A percentile compares a stretch with the other conserved stretches of the same genome.
Evolutionary conservation across 177 flowering plant species (phyloP).

Genomic region (Telopea speciosissima): DNA sequence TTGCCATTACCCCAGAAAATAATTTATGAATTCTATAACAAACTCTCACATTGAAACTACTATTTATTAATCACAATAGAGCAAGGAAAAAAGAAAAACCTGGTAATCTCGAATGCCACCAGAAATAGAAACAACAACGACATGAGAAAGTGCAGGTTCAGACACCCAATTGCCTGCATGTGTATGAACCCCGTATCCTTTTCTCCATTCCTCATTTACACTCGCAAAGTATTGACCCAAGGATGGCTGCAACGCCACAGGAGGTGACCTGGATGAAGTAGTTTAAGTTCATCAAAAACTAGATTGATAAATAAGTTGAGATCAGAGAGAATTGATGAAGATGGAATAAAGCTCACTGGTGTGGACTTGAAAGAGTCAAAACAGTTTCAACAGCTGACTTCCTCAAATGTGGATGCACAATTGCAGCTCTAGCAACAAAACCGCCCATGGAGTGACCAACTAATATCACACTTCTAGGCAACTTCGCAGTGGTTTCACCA

Average conservation of each 20-base stretch:
- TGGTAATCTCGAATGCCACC: slow-evolving; percentile 94
- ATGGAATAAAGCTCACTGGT: slow-evolving; percentile 54
- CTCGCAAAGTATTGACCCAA: slow-evolving; percentile 71
- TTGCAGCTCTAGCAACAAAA: slow-evolving; percentile 96
- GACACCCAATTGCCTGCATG: slow-evolving; percentile 41
- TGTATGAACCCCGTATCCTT: slow-evolving; percentile 66
- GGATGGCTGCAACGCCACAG: slow-evolving; percentile 92
- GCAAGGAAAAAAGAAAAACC: slow-evolving; percentile 33
- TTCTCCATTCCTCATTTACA: slow-evolving; percentile 77
- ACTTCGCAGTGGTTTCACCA: slow-evolving; percentile 47
- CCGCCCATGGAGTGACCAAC: slow-evolving; percentile 99
- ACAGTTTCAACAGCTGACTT: slow-evolving; percentile 85
- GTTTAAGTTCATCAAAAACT: slow-evolving; percentile 6
- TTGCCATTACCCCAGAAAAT: neutral
- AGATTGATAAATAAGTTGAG: neutral
- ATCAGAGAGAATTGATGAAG: slow-evolving; percentile 11
- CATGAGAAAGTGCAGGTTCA: slow-evolving; percentile 54
- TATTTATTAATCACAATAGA: neutral
- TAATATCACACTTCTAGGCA: slow-evolving; percentile 85
- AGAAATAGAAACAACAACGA: slow-evolving; percentile 77
- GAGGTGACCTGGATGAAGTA: slow-evolving; percentile 71
- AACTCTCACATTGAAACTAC: neutral
- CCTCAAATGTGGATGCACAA: slow-evolving; percentile 72
- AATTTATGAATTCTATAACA: neutral
- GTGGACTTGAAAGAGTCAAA: slow-evolving; percentile 92